Percentiles rank a stretch among this genome's conserved stretches.
Conservation (phyloP, 306 rosid species). For the Mimosa bimucronata region DNA sequence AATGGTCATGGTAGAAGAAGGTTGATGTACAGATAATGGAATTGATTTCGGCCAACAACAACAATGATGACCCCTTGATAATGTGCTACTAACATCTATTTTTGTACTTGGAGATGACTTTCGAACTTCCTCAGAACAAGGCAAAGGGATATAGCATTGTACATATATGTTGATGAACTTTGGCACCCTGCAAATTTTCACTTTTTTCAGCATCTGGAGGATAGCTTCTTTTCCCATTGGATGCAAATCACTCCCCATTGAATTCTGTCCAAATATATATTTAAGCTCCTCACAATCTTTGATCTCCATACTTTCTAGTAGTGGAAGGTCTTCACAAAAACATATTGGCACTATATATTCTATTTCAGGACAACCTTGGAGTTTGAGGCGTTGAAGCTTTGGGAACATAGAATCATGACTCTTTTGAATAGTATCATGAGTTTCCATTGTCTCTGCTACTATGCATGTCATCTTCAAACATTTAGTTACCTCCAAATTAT, state of each 20-base stretch:
- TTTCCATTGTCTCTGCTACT: not conserved
- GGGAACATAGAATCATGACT: conserved; percentile 6
- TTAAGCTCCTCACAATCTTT: not conserved
- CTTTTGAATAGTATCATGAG: not conserved
- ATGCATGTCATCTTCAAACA: not conserved
- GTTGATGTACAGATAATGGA: not conserved
- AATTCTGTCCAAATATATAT: not conserved
- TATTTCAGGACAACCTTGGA: not conserved
- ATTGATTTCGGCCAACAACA: not conserved
- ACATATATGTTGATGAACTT: not conserved
- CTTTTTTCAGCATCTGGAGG: not conserved
- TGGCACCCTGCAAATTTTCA: not conserved
- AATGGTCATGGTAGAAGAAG: not conserved
- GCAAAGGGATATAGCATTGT: not conserved
- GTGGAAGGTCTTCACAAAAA: not conserved
- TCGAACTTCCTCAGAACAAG: not conserved
- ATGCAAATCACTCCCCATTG: not conserved
- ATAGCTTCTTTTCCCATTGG: not conserved
- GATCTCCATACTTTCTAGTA: not conserved
- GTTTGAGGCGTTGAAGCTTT: conserved; percentile 14
- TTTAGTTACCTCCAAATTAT: not conserved
- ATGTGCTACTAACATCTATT: not conserved
- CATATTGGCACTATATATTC: not conserved
- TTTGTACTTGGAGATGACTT: not conserved
- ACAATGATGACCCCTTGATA: not conserved